These are phyloP conservation scores for Edaphochlamys debaryana DNA, from an alignment of 139 green algal species.

Conservation along the genomic window DNA sequence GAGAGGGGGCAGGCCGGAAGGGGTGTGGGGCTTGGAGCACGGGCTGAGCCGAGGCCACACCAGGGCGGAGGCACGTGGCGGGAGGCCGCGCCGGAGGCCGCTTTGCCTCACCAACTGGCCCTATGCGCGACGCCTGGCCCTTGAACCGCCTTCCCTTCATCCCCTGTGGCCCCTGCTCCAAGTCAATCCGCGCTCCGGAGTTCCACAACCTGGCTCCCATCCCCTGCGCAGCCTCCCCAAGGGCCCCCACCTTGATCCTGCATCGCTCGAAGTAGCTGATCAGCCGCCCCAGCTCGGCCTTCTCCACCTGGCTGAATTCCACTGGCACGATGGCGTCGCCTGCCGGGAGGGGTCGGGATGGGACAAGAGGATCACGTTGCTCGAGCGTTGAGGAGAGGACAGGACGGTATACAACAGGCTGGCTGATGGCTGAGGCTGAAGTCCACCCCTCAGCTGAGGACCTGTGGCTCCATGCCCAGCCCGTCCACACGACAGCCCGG, in stretches of 20 bases:
- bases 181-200: too few species aligned
- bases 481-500: not conserved
- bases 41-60: not conserved
- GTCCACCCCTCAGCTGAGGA: too few species aligned
- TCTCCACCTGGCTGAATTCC: conserved; percentile 39
- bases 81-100: too few species aligned
- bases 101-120: too few species aligned
- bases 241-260: conserved; percentile 27
- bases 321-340: not conserved
- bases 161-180: too few species aligned
- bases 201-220: not conserved
- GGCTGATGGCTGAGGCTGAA: too few species aligned
- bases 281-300: conserved; percentile 31
- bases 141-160: not conserved
- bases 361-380: not conserved
- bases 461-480: not conserved
- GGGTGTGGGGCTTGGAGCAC: conserved; percentile 6
- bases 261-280: conserved; percentile 30
- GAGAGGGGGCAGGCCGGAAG: not conserved
- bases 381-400: too few species aligned
- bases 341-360: not conserved
- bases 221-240: not conserved
- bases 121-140: too few species aligned
- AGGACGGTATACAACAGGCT: not conserved
- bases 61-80: not conserved